Base-by-base conservation (phyloP, 2,329 filamentous ascomycete species). In the Claviceps digitariae region DNA sequence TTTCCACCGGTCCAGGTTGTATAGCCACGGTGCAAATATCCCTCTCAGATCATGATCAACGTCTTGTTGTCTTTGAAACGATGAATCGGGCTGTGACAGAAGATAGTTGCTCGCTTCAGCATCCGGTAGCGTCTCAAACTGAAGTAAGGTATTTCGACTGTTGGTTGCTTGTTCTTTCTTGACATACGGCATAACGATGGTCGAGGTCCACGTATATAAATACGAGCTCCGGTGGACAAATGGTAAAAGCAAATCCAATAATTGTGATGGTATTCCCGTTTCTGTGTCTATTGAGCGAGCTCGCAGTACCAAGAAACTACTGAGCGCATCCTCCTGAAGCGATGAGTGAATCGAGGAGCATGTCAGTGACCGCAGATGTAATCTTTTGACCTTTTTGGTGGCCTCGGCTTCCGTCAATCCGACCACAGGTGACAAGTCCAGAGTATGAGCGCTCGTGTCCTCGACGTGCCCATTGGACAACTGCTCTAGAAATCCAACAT, bases 21-120 rank as follows among this genome's bases (percentile, higher is more conserved):
- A 82, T 49, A 90, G 71, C 86, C 86, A 91, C 2, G 87, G 86
- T 0, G 82, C 83, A 50, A 90, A 69, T 40, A 90, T 63, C 0
- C 82, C 79, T 57, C 79, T 78, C 53, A 90, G 63, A 62, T 90
- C 85, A 54, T 84, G 77, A 1, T 79, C 81, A 48, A 83, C 63
- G 40, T 72, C 64, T 1, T 60, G 55, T 20, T 69, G 56, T 2
- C 71, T 67, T 41, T 71, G 68, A 31, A 74, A 66, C 17, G 61
- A 61, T 23, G 60, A 55, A 27, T 73, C 74, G 1, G 79, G 82
- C 52, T 77, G 75, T 8, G 76, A 77, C 5, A 91, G 70, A 29
- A 90, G 72, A 48, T 81, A 67, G 12, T 77, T 72, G 15, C 87
- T 73, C 3, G 82, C 85, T 10, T 74, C 69, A 47, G 69, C 69